phyloP scores from a whole-genome alignment of 306 rosid genomes.

The Elaeagnus macrophylla region DNA sequence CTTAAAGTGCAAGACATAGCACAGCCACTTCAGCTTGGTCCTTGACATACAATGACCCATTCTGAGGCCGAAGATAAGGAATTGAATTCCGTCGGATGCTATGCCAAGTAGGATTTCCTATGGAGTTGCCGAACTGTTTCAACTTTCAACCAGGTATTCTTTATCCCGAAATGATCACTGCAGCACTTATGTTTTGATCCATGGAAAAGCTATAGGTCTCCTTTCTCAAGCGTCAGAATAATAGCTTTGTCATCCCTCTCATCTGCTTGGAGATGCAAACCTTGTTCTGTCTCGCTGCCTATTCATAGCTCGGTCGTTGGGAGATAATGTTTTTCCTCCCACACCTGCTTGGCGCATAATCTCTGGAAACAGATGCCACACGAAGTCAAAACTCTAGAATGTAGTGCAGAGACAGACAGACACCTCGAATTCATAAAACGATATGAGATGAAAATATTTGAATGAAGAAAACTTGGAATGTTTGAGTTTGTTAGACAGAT shows the following conservation, averaged over 20 bases:
- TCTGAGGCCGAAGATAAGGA: constrained; percentile 16
- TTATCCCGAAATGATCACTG: constrained; percentile 28
- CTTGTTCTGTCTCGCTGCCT: constrained; percentile 75
- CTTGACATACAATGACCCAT: constrained; percentile 14
- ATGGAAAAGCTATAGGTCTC: constrained; percentile 13
- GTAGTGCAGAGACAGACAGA: constrained; percentile 1
- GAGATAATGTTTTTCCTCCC: constrained; percentile 82
- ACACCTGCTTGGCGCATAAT: constrained; percentile 87
- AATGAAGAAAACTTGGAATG: too few relatives aligned
- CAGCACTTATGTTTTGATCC: constrained; percentile 16
- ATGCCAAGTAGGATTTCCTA: constrained; percentile 7
- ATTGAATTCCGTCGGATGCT: constrained; percentile 21
- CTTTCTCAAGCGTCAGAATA: constrained; percentile 16
- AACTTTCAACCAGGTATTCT: constrained; percentile 23
- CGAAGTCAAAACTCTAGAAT: not conserved
- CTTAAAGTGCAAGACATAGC: constrained; percentile 36
- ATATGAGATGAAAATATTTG: not conserved
- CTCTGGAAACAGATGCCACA: constrained; percentile 38
- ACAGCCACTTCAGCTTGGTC: constrained; percentile 29
- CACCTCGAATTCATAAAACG: not conserved
- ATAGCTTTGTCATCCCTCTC: constrained; percentile 19
- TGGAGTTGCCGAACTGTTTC: constrained; percentile 15
- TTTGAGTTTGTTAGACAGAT: too few relatives aligned
- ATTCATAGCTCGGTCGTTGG: constrained; percentile 67
- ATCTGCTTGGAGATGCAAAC: constrained; percentile 84